Conservation (phyloP, 148 eudicot species). For the Rhododendron griersonianum region DNA sequence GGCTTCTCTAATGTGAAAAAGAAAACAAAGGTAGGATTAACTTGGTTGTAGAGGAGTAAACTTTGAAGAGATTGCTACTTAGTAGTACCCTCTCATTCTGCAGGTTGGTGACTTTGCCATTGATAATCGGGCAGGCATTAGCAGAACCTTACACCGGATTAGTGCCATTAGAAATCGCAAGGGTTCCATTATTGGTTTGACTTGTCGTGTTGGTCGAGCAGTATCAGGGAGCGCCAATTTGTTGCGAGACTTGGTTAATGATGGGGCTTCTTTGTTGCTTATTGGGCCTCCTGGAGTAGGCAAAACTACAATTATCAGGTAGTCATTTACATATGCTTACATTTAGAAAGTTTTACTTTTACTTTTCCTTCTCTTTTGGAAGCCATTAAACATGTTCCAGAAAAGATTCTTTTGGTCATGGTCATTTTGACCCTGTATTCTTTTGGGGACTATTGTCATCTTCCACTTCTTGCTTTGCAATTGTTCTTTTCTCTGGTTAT, state of each 20-base stretch:
- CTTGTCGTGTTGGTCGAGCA: constrained; percentile 94
- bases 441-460: neutral
- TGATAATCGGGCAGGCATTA: constrained; percentile 94
- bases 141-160: constrained; percentile 87
- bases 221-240: constrained; percentile 90
- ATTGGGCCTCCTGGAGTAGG: constrained; percentile 99
- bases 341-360: neutral
- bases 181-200: constrained; percentile 78
- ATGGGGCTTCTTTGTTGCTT: constrained; percentile 89
- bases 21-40: neutral
- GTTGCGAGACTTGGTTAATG: constrained; percentile 74
- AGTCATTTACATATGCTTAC: neutral
- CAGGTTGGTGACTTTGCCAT: constrained; percentile 97
- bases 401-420: neutral
- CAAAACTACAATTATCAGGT: constrained; percentile 96
- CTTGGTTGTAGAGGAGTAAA: neutral
- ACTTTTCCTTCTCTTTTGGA: neutral
- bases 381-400: neutral
- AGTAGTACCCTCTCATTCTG: neutral
- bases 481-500: neutral
- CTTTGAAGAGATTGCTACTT: neutral
- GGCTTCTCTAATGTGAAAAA: neutral
- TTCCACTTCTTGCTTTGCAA: neutral
- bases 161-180: constrained; percentile 93
- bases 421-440: neutral